Percentiles rank a stretch among this genome's conserved stretches.
These are phyloP conservation scores for Babesia ovata DNA, from an alignment of 169 alveolate species.

Conservation along the genomic window DNA sequence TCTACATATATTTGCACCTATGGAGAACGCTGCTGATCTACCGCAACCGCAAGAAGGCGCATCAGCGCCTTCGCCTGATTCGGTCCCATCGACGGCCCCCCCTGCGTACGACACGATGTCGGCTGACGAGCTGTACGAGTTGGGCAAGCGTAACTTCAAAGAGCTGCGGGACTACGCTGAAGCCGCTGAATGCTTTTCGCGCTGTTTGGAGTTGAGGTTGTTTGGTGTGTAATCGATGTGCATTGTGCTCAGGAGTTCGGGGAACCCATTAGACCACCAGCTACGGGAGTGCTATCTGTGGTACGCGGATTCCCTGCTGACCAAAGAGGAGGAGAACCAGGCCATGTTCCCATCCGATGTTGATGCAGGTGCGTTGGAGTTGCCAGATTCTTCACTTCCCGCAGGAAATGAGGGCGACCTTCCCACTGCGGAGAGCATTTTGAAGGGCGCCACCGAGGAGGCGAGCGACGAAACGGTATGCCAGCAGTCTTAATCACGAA, in stretches of 20 bases:
- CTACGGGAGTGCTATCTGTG: conserved; percentile 67
- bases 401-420: conserved; percentile 34
- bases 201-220: conserved; percentile 61
- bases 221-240: background rate
- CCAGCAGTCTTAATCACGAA: background rate
- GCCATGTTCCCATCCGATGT: conserved; percentile 36
- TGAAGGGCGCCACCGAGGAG: conserved; percentile 44
- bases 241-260: conserved; percentile 24
- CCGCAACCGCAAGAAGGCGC: background rate
- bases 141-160: conserved; percentile 54
- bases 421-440: conserved; percentile 51
- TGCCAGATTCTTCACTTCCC: background rate
- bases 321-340: conserved; percentile 68
- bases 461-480: conserved; percentile 51
- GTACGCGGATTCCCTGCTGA: conserved; percentile 68
- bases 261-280: conserved; percentile 38
- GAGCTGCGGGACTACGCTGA: conserved; percentile 43
- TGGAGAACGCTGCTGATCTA: background rate
- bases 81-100: background rate
- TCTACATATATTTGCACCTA: too few species aligned
- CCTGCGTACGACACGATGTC: conserved; percentile 40
- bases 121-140: conserved; percentile 56
- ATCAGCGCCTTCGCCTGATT: background rate
- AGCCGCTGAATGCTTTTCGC: conserved; percentile 64
- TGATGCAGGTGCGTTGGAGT: conserved; percentile 24